phyloP scores from a whole-genome alignment of 2,329 filamentous ascomycete genomes.

The Rhexocercosporidium sp. region DNA sequence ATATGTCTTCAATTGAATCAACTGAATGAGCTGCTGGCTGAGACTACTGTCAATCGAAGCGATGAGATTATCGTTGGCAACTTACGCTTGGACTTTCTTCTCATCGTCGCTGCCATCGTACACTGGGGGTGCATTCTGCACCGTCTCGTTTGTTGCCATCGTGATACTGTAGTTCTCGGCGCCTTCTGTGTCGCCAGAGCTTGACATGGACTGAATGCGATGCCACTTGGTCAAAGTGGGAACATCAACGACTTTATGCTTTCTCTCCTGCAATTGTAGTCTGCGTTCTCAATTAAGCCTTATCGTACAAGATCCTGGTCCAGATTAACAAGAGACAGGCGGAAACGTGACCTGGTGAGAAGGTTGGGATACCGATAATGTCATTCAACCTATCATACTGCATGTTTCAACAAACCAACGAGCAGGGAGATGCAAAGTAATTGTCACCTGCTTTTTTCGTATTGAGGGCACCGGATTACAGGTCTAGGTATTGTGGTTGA shows the following conservation, averaged over 20 bases:
- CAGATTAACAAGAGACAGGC: no score
- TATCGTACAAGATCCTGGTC: not conserved
- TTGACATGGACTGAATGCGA: not conserved
- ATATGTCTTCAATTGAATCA: slow-evolving; percentile 8
- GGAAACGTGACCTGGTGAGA: no score
- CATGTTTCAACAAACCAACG: no score
- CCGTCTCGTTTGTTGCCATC: not conserved
- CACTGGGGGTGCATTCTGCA: not conserved
- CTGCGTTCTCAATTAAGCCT: not conserved
- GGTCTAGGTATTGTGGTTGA: no score
- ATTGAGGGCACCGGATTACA: no score
- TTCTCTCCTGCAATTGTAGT: not conserved
- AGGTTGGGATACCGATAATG: no score
- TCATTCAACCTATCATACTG: no score
- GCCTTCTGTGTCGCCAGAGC: not conserved
- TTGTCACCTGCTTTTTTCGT: no score
- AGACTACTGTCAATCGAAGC: not conserved
- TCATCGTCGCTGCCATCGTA: not conserved
- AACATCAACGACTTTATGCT: not conserved
- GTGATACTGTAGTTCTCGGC: not conserved
- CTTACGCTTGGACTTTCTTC: not conserved
- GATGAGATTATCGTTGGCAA: not conserved
- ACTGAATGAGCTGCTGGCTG: not conserved
- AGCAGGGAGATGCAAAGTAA: no score
- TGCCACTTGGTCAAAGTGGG: not conserved